Percentiles rank a stretch among this genome's conserved stretches.
Conservation (phyloP, 2,329 filamentous ascomycete genomes). For the Neurospora crassa region DNA sequence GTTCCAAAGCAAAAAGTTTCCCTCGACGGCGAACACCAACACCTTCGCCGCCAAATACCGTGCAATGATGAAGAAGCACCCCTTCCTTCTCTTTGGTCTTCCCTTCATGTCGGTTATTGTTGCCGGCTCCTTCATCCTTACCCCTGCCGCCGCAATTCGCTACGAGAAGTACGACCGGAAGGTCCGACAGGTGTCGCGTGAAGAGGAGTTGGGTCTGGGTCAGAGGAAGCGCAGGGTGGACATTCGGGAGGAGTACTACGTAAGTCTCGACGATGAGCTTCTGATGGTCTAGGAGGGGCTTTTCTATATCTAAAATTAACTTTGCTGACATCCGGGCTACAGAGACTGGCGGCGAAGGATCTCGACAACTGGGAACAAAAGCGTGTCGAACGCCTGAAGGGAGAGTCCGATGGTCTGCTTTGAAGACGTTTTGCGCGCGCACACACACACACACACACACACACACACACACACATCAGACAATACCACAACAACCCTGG, state of each 20-base stretch:
- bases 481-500: background rate
- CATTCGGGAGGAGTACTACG: conserved; percentile 81
- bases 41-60: conserved; percentile 71
- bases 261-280: conserved; percentile 32
- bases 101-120: conserved; percentile 88
- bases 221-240: conserved; percentile 61
- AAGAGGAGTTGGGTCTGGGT: conserved; percentile 78
- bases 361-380: conserved; percentile 96
- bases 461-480: background rate
- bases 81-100: conserved; percentile 87
- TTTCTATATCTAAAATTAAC: background rate
- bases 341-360: conserved; percentile 80
- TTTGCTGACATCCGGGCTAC: conserved; percentile 7
- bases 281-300: background rate
- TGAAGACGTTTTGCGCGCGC: conserved; percentile 22
- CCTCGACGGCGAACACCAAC: conserved; percentile 53
- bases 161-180: conserved; percentile 91
- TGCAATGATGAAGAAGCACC: conserved; percentile 61
- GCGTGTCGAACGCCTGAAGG: conserved; percentile 78
- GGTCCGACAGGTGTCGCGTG: conserved; percentile 72
- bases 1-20: conserved; percentile 65
- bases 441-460: background rate
- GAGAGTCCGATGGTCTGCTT: conserved; percentile 79
- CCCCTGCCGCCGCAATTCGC: conserved; percentile 83
- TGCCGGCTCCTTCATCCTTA: conserved; percentile 86